phyloP scores from a whole-genome alignment of 805 yeast species.

The Myxozyma lipomycoides region DNA sequence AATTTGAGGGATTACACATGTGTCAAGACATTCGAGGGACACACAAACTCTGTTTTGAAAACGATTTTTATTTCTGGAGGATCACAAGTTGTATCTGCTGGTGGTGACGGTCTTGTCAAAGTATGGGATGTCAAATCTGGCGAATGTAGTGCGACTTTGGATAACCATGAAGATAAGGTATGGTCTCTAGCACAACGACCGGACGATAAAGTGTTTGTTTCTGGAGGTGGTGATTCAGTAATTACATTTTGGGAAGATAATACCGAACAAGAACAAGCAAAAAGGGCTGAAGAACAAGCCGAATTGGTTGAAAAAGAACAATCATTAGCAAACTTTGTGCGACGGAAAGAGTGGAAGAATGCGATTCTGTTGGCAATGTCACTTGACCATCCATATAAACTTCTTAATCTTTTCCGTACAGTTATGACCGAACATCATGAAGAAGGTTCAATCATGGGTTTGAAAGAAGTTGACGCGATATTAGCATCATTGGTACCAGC shows the following conservation, averaged over 20 bases:
- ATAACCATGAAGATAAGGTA: slow-evolving; percentile 86
- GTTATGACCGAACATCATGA: slow-evolving; percentile 50
- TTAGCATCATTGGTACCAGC: slow-evolving; percentile 56
- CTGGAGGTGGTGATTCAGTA: slow-evolving; percentile 95
- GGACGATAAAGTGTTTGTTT: slow-evolving; percentile 65
- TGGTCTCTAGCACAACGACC: slow-evolving; percentile 77
- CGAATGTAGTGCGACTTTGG: slow-evolving; percentile 69
- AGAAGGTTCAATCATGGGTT: slow-evolving; percentile 50
- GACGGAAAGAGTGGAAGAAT: slow-evolving; percentile 73
- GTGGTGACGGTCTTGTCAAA: slow-evolving; percentile 74
- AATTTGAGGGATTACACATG: slow-evolving; percentile 73
- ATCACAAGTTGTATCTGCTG: slow-evolving; percentile 49
- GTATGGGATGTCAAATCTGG: slow-evolving; percentile 79
- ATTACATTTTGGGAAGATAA: slow-evolving; percentile 85
- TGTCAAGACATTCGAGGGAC: slow-evolving; percentile 84
- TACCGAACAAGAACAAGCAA: slow-evolving; percentile 64
- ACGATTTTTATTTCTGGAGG: slow-evolving; percentile 64
- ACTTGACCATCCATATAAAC: slow-evolving; percentile 83
- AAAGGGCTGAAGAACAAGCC: slow-evolving; percentile 49
- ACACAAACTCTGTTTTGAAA: slow-evolving; percentile 86
- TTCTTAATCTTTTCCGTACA: slow-evolving; percentile 69
- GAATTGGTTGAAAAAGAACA: slow-evolving; percentile 85
- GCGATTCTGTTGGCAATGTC: slow-evolving; percentile 84
- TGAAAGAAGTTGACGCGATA: slow-evolving; percentile 58
- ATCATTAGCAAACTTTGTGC: slow-evolving; percentile 68